phyloP scores from a whole-genome alignment of 2,329 filamentous ascomycete genomes.

The Trichophyton simii region DNA sequence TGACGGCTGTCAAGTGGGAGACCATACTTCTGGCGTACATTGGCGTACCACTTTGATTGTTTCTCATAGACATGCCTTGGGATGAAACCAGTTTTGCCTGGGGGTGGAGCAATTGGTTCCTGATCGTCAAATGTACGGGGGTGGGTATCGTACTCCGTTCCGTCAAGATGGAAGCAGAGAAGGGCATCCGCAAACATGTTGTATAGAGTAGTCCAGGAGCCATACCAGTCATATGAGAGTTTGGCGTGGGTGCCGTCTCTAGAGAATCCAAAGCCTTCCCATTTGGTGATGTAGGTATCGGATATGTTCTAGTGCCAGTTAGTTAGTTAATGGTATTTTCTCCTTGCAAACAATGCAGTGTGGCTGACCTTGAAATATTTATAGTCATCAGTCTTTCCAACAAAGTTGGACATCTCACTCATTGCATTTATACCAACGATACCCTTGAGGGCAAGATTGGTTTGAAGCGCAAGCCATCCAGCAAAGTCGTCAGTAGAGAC shows the following conservation, averaged over 20 bases:
- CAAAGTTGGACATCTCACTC: constrained; percentile 53
- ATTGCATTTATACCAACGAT: constrained; percentile 73
- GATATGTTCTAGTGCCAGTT: constrained; percentile 39
- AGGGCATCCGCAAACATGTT: constrained; percentile 71
- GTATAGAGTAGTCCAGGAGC: constrained; percentile 75
- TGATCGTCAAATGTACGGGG: constrained; percentile 15
- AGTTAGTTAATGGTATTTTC: constrained; percentile 8
- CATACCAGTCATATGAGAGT: constrained; percentile 66
- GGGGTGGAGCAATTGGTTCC: constrained; percentile 16
- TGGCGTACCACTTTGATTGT: constrained; percentile 69
- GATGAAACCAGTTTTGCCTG: constrained; percentile 47
- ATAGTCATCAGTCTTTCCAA: constrained; percentile 45
- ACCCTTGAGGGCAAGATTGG: constrained; percentile 70
- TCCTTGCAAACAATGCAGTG: not conserved
- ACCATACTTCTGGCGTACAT: constrained; percentile 68
- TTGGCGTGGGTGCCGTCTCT: constrained; percentile 59
- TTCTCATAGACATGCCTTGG: constrained; percentile 63
- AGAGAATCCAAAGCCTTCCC: constrained; percentile 60
- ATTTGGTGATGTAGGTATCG: constrained; percentile 56
- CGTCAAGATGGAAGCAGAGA: constrained; percentile 62
- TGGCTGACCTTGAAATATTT: constrained; percentile 43
- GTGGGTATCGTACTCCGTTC: constrained; percentile 22
- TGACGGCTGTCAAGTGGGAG: constrained; percentile 71
- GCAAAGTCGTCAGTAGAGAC: constrained; percentile 78
- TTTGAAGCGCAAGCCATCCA: constrained; percentile 64